Evolutionary conservation across 768 basidiomycete species (phyloP).

Genomic region (Panus rudis): DNA sequence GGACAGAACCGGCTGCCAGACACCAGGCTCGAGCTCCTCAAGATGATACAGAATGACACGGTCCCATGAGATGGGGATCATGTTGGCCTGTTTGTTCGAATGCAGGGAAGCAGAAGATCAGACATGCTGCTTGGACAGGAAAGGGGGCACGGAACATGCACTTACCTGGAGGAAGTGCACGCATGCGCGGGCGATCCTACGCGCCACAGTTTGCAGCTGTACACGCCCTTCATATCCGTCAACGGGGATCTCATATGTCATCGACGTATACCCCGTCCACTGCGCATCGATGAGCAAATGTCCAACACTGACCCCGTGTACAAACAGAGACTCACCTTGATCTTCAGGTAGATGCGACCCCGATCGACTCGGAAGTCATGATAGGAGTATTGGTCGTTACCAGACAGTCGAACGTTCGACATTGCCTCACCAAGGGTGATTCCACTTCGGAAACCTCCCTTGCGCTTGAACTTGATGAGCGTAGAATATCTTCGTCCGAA

Average conservation of each 20-base stretch:
- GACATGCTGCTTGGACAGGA: neutral
- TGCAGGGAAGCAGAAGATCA: neutral
- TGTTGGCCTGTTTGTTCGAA: conserved; percentile 60
- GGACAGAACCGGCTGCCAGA: conserved; percentile 63
- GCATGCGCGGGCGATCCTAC: conserved; percentile 63
- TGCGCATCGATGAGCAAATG: conserved; percentile 18
- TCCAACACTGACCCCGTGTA: neutral
- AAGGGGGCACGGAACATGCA: conserved; percentile 3
- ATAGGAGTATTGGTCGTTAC: conserved; percentile 53
- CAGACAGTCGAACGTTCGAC: conserved; percentile 51
- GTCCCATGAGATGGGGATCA: conserved; percentile 63
- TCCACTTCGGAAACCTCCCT: conserved; percentile 57
- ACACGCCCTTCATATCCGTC: conserved; percentile 61
- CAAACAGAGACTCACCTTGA: conserved; percentile 41
- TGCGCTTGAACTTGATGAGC: conserved; percentile 68
- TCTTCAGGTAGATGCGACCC: conserved; percentile 52
- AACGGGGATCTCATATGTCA: conserved; percentile 71
- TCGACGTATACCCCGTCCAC: conserved; percentile 66
- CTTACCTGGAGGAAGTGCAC: conserved; percentile 68
- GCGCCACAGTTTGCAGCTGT: conserved; percentile 58
- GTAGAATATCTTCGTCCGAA: conserved; percentile 43
- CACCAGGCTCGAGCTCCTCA: conserved; percentile 60
- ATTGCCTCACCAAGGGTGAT: conserved; percentile 67
- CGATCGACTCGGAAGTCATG: conserved; percentile 64
- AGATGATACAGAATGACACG: conserved; percentile 63